A percentile compares a stretch with the other conserved stretches of the same genome.
Evolutionary conservation across 768 basidiomycete genomes (phyloP).

Genomic region (Mycena capillaripes): DNA sequence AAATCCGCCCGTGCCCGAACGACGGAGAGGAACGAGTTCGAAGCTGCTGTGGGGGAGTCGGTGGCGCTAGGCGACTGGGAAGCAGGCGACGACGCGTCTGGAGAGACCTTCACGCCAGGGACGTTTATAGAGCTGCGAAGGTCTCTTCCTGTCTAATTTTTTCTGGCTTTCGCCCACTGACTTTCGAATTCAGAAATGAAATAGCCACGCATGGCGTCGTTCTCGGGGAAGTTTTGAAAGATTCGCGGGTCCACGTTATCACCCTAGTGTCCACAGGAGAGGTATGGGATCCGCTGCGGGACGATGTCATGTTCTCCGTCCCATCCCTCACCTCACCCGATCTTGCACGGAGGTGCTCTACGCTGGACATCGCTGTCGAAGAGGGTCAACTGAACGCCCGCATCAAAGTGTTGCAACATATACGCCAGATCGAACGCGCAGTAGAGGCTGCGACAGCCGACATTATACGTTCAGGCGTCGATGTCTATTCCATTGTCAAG

Average conservation of each 20-base stretch:
- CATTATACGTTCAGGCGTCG: constrained; percentile 43
- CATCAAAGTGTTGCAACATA: constrained; percentile 70
- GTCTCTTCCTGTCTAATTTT: constrained; percentile 41
- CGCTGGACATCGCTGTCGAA: constrained; percentile 42
- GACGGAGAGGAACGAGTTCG: constrained; percentile 43
- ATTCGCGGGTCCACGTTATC: constrained; percentile 36
- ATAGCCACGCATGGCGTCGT: constrained; percentile 50
- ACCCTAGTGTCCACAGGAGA: constrained; percentile 64
- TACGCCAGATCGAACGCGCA: constrained; percentile 66
- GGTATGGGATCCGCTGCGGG: constrained; percentile 58
- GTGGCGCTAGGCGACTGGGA: constrained; percentile 29
- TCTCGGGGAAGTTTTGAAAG: constrained; percentile 44
- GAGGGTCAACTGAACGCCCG: constrained; percentile 67
- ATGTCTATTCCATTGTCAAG: constrained; percentile 63
- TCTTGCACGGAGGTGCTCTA: constrained; percentile 65
- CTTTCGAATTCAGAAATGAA: constrained; percentile 47
- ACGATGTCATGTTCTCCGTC: constrained; percentile 74
- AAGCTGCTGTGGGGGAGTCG: not conserved
- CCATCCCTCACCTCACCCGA: constrained; percentile 66
- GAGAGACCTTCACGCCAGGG: constrained; percentile 51
- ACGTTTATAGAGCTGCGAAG: constrained; percentile 68
- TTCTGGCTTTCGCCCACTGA: not conserved
- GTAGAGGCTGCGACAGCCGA: constrained; percentile 57
- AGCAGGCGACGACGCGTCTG: constrained; percentile 32
- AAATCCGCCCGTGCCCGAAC: constrained; percentile 33